Evolutionary conservation across 164 flowering plant genomes (phyloP).

Genomic region (Sextonia rubra): DNA sequence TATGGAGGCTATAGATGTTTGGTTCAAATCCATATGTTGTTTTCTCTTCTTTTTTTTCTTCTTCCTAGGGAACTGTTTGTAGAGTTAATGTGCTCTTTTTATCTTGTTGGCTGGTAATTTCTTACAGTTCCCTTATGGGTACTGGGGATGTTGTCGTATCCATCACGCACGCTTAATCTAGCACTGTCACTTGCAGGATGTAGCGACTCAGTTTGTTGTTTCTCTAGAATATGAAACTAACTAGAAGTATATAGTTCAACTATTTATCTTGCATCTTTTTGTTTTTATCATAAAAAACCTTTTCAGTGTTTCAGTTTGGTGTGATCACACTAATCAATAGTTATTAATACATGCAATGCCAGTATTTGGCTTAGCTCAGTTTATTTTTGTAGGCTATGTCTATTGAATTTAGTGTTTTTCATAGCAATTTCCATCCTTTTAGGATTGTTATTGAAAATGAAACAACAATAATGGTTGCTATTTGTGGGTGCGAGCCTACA

Average conservation of each 20-base stretch:
- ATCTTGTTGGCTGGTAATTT: neutral
- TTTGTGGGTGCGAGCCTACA: neutral
- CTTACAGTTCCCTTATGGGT: neutral
- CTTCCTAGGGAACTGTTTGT: too few species aligned
- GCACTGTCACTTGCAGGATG: too few species aligned
- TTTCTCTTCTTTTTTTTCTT: neutral
- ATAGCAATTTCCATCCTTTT: too few species aligned
- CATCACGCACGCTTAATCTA: neutral
- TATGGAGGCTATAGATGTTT: neutral
- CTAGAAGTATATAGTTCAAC: neutral
- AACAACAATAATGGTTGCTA: too few species aligned
- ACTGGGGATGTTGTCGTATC: neutral
- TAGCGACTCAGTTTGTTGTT: neutral
- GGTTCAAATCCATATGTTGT: neutral
- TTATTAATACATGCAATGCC: neutral
- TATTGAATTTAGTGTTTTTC: too few species aligned
- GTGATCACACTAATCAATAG: neutral
- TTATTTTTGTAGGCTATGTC: neutral
- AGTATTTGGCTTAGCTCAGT: neutral
- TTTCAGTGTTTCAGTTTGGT: neutral
- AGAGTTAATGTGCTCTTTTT: neutral
- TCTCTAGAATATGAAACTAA: neutral
- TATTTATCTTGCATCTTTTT: too few species aligned
- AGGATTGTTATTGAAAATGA: too few species aligned
- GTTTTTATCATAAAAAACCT: too few species aligned